Evolutionary conservation across 345 rosid species (phyloP), one percentile per base, ranked within the genome.

Genomic region (Cardiospermum halicacabum): DNA sequence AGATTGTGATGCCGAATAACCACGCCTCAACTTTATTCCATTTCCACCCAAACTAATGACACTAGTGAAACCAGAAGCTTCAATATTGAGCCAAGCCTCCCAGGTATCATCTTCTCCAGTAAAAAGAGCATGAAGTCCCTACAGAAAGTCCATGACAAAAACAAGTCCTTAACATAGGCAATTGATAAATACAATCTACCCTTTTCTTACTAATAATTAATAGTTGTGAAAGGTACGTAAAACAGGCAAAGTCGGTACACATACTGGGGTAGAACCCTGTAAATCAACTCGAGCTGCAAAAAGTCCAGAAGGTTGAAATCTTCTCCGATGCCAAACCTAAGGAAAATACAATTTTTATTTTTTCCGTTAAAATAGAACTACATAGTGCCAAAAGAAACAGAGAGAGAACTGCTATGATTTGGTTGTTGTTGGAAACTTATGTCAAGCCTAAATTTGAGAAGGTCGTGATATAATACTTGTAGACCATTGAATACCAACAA

Each of bases 201-300:
- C 10, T 34, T 34, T 45, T 18, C 19, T 15, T 43, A 13, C n/a
- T 4, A 5, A 43, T 26, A n/a, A 37, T 45, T 26, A 66, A 18
- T 30, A 53, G 27, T 58, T 48, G 51, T 60, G 60, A 58, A 21
- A 8, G 53, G 66, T 67, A 22, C 21, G 55, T 45, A 31, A 47
- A 62, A 36, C 25, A 49, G 64, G 64, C 32, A 6, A 70, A 73
- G 72, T 31, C 2, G 54, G 56, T 47, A 58, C 37, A 80, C 83
- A 64, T 86, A 94, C 97, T 16, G 80, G 80, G 55, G 86, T 82
- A 55, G 81, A 85, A 68, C 97, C 96, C 72, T 91, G 97, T 79
- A 91, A 65, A 73, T 91, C 96, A 63, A 91, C 73, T 58, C 99
- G 96, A 74, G 99, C 96, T 39, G 99, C 99, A 94, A 87, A 91